phyloP scores from a whole-genome alignment of 495 filamentous ascomycete genomes.

The Penicillium herquei region DNA sequence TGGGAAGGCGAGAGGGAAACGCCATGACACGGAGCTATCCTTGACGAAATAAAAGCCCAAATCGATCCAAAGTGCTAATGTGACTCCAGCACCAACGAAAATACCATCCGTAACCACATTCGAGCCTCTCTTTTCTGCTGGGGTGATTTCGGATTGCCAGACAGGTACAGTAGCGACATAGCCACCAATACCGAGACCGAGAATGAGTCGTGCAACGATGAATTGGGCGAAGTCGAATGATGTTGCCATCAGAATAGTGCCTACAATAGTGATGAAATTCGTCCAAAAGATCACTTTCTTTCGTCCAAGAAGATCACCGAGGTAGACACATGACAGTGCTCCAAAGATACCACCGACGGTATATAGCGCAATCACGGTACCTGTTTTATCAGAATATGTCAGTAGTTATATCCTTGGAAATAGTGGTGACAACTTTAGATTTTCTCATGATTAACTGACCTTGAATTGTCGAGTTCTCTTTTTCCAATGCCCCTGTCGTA shows the following conservation, averaged over 20 bases:
- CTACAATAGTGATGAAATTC: constrained; percentile 30
- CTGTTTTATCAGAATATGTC: constrained; percentile 1
- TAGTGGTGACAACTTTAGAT: no score
- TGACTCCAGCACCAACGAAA: constrained; percentile 55
- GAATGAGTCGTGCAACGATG: constrained; percentile 50
- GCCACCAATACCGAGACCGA: constrained; percentile 59
- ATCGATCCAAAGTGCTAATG: constrained; percentile 43
- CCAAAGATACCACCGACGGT: constrained; percentile 34
- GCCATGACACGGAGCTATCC: constrained; percentile 44
- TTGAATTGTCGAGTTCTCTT: constrained; percentile 42
- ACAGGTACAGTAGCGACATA: constrained; percentile 41
- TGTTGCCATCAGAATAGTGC: constrained; percentile 42
- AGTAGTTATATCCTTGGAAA: no score
- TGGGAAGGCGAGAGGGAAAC: constrained; percentile 50
- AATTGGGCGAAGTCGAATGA: constrained; percentile 33
- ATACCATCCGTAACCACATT: constrained; percentile 39
- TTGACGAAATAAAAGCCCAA: constrained; percentile 45
- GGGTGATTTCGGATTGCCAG: constrained; percentile 49
- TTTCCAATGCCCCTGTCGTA: constrained; percentile 28
- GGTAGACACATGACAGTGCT: constrained; percentile 28
- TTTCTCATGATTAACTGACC: constrained; percentile 20
- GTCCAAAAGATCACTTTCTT: constrained; percentile 30
- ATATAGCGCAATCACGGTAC: constrained; percentile 32
- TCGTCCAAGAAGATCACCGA: constrained; percentile 29
- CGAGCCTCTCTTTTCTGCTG: constrained; percentile 38